Conservation (phyloP, 1,284 basidiomycete genomes). For the Entoloma clypeatum region DNA sequence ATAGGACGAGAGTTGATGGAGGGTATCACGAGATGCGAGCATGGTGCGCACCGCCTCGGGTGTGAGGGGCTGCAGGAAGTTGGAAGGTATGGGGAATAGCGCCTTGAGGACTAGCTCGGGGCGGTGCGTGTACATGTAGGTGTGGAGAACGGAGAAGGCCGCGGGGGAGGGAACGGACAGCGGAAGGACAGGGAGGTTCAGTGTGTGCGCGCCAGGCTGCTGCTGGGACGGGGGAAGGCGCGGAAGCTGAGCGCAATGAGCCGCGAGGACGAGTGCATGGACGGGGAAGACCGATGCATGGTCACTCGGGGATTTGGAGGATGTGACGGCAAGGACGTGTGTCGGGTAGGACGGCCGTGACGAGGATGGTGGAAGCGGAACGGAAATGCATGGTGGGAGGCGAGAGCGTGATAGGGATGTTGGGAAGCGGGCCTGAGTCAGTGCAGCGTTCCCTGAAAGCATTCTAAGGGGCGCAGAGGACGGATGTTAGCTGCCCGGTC, state of each 20-base stretch:
- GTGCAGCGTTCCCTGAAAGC: conserved; percentile 44
- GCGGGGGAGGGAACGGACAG: conserved; percentile 63
- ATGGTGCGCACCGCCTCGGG: conserved; percentile 43
- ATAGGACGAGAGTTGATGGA: conserved; percentile 52
- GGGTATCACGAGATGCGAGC: conserved; percentile 37
- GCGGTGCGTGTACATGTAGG: conserved; percentile 64
- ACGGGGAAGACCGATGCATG: conserved; percentile 47
- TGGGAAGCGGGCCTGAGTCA: conserved; percentile 48
- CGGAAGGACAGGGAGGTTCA: conserved; percentile 60
- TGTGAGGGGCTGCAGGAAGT: conserved; percentile 49
- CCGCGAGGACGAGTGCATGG: conserved; percentile 55
- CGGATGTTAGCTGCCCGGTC: conserved; percentile 16
- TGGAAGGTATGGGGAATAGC: conserved; percentile 55
- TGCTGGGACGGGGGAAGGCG: conserved; percentile 41
- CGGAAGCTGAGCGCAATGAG: conserved; percentile 56
- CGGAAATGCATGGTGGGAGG: conserved; percentile 42
- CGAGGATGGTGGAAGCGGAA: conserved; percentile 38
- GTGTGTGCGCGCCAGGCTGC: conserved; percentile 31
- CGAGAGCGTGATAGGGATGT: conserved; percentile 44
- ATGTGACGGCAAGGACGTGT: conserved; percentile 53
- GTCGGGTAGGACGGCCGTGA: conserved; percentile 43
- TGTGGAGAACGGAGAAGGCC: conserved; percentile 60
- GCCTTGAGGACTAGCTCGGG: conserved; percentile 47
- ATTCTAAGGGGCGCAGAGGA: conserved; percentile 36
- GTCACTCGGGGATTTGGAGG: conserved; percentile 38